Evolutionary conservation across 345 rosid species (phyloP).

Genomic region (Pugionium cornutum): DNA sequence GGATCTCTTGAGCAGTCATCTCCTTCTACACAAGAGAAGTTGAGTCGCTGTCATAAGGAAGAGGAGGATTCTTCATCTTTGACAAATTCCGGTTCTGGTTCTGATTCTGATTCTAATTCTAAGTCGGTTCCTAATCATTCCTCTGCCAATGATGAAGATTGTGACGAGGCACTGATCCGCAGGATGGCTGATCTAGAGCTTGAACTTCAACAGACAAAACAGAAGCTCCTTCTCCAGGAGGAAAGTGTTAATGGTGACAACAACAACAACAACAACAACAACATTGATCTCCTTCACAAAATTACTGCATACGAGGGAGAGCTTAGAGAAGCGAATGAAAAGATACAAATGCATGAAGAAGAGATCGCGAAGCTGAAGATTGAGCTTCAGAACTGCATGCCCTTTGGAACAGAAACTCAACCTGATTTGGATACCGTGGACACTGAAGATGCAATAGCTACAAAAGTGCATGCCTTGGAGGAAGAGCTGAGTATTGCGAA

Average conservation of each 20-base stretch:
- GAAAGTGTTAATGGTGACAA: conserved; percentile 42
- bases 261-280: conserved; percentile 32
- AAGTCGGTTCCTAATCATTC: conserved; percentile 51
- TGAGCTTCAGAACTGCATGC: conserved; percentile 52
- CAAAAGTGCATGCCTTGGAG: conserved; percentile 32
- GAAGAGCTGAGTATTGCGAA: conserved; percentile 54
- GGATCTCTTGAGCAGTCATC: conserved; percentile 47
- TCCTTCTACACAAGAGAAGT: conserved; percentile 53
- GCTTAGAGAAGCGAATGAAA: conserved; percentile 55
- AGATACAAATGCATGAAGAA: conserved; percentile 48
- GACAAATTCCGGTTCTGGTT: conserved; percentile 65
- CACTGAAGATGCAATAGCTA: conserved; percentile 31
- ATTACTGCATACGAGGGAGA: conserved; percentile 52
- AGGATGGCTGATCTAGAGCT: conserved; percentile 56
- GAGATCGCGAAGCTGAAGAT: conserved; percentile 54
- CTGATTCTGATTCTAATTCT: conserved; percentile 48
- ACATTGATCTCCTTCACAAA: conserved; percentile 44
- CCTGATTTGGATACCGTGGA: conserved; percentile 30
- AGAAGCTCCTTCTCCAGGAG: conserved; percentile 51
- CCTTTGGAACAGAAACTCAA: conserved; percentile 29
- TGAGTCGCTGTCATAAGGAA: conserved; percentile 46
- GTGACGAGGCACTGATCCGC: conserved; percentile 49
- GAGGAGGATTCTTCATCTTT: conserved; percentile 63
- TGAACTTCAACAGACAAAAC: conserved; percentile 56
- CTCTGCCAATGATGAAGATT: conserved; percentile 43